Evolutionary conservation across 2,329 filamentous ascomycete genomes (phyloP).

Genomic region (Hypomyces rosellus): DNA sequence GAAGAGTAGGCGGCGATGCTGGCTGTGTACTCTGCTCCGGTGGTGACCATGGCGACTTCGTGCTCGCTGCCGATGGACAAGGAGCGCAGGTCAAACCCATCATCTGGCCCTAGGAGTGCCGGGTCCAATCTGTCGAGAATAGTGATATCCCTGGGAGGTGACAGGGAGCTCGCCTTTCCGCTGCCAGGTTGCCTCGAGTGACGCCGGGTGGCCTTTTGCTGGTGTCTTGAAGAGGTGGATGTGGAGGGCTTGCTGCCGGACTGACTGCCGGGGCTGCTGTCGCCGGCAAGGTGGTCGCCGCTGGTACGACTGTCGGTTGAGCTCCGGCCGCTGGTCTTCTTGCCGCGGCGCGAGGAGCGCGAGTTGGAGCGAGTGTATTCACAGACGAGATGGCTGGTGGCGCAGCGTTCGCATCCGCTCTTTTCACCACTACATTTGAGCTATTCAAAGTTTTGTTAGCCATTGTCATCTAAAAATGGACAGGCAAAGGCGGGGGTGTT

Average conservation of each 20-base stretch:
- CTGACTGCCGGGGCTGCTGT: conserved; percentile 8
- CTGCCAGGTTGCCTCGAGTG: conserved; percentile 1
- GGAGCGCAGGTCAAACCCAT: conserved; percentile 22
- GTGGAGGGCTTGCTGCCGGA: background rate
- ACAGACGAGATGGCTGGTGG: conserved; percentile 24
- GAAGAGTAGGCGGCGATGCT: background rate
- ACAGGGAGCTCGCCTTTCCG: conserved; percentile 2
- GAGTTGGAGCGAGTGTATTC: conserved; percentile 30
- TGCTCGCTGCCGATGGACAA: conserved; percentile 2
- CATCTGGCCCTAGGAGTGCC: conserved; percentile 23
- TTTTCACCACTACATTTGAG: conserved; percentile 34
- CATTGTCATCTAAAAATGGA: background rate
- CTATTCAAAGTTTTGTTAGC: conserved; percentile 17
- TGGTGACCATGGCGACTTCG: background rate
- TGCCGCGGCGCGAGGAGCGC: conserved; percentile 25
- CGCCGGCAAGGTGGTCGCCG: conserved; percentile 5
- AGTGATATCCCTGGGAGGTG: background rate
- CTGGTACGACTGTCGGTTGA: conserved; percentile 10
- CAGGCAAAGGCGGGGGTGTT: background rate
- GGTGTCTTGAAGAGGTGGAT: background rate
- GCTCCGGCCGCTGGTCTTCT: conserved; percentile 19
- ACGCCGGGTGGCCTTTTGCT: background rate
- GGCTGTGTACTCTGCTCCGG: background rate
- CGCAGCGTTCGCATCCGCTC: conserved; percentile 31
- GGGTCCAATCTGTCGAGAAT: conserved; percentile 22